phyloP scores from a whole-genome alignment of 352 stramenopile species.

The Phytophthora syringae region DNA sequence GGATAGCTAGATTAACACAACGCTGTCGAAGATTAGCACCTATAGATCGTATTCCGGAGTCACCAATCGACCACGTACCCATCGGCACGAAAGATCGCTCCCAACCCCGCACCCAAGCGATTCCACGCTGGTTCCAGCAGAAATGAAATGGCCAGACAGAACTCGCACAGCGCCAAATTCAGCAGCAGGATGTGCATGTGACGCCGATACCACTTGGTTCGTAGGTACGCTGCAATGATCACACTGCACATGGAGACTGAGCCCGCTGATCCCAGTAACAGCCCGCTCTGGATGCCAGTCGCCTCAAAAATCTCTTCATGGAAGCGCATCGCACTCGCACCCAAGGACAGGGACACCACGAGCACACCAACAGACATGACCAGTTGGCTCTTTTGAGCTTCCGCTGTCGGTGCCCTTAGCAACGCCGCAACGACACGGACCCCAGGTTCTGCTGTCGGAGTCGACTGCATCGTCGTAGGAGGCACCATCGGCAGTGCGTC shows the following conservation, averaged over 20 bases:
- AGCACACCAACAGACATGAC: slow-evolving; percentile 47
- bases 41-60: background rate
- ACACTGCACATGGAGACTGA: slow-evolving; percentile 66
- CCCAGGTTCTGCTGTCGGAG: slow-evolving; percentile 15
- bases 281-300: slow-evolving; percentile 63
- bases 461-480: slow-evolving; percentile 3
- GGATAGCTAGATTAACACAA: slow-evolving; percentile 45
- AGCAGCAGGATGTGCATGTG: slow-evolving; percentile 79
- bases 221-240: slow-evolving; percentile 57
- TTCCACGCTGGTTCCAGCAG: slow-evolving; percentile 73
- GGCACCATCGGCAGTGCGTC: slow-evolving; percentile 4
- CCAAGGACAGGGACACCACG: slow-evolving; percentile 53
- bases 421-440: slow-evolving; percentile 27
- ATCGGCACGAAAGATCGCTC: slow-evolving; percentile 49
- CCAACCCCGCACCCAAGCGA: slow-evolving; percentile 45
- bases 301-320: slow-evolving; percentile 46
- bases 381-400: slow-evolving; percentile 43
- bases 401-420: slow-evolving; percentile 24
- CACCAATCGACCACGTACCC: slow-evolving; percentile 33
- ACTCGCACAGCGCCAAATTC: slow-evolving; percentile 69
- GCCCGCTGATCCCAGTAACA: slow-evolving; percentile 66
- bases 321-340: slow-evolving; percentile 50
- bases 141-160: slow-evolving; percentile 71
- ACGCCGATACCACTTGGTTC: slow-evolving; percentile 60
- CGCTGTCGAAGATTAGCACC: background rate